Evolutionary conservation across 441 rosid genomes (phyloP).

Genomic region (Populus hybrid): DNA sequence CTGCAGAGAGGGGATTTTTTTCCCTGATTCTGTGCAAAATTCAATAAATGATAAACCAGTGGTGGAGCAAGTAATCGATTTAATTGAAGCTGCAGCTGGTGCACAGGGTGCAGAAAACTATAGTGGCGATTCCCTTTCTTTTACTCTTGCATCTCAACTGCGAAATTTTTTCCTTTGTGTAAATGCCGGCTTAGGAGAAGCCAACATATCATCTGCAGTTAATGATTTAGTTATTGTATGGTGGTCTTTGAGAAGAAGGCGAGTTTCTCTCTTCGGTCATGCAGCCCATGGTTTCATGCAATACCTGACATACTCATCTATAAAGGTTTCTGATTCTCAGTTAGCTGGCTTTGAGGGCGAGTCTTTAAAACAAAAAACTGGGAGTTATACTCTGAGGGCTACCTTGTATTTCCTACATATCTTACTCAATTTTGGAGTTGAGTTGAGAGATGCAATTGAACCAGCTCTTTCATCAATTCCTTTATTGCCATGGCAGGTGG

Average conservation of each 20-base stretch:
- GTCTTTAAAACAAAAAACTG: constrained; percentile 55
- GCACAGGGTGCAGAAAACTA: constrained; percentile 67
- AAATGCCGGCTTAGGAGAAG: constrained; percentile 47
- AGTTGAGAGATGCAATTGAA: constrained; percentile 81
- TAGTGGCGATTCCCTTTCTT: constrained; percentile 58
- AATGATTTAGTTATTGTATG: constrained; percentile 71
- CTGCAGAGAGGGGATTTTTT: constrained; percentile 33
- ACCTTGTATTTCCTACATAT: constrained; percentile 80
- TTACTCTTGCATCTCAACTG: constrained; percentile 67
- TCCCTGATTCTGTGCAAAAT: constrained; percentile 36
- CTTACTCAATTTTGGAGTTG: constrained; percentile 86
- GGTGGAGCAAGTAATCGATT: constrained; percentile 55
- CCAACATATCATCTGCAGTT: constrained; percentile 41
- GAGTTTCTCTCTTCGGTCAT: constrained; percentile 85
- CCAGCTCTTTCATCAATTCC: constrained; percentile 82
- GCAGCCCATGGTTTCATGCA: constrained; percentile 86
- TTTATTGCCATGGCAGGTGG: constrained; percentile 94
- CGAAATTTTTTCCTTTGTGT: constrained; percentile 36
- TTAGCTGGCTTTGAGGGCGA: constrained; percentile 54
- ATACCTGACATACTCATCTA: constrained; percentile 71
- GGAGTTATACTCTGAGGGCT: constrained; percentile 76
- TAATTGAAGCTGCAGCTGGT: constrained; percentile 79
- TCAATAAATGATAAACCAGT: constrained; percentile 32
- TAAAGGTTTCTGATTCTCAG: constrained; percentile 44
- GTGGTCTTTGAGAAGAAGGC: constrained; percentile 90